Percentiles rank a stretch among this genome's conserved stretches.
phyloP scores from a whole-genome alignment of 78 protist genomes.

The Dictyostelium firmibasis region DNA sequence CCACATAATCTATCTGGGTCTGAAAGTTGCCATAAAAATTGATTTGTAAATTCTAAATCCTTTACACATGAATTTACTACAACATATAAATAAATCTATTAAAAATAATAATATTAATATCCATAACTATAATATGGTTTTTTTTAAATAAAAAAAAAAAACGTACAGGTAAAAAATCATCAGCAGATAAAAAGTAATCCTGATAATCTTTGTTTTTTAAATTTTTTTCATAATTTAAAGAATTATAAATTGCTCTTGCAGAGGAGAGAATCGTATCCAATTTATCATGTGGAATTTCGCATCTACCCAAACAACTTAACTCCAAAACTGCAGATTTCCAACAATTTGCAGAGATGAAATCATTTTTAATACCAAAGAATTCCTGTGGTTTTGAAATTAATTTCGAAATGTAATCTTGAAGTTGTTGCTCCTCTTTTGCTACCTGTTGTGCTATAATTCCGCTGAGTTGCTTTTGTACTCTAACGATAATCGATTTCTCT shows the following conservation, averaged over 20 bases:
- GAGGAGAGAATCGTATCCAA: constrained; percentile 49
- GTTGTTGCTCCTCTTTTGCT: constrained; percentile 27
- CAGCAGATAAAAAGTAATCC: constrained; percentile 63
- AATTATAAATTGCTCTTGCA: constrained; percentile 62
- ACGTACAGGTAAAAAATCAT: constrained; percentile 71
- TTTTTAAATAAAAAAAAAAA: background rate
- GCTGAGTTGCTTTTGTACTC: constrained; percentile 9
- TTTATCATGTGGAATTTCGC: constrained; percentile 69
- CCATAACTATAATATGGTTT: too few relatives aligned
- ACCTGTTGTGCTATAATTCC: constrained; percentile 18
- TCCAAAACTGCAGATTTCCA: constrained; percentile 69
- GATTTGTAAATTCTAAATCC: constrained; percentile 66
- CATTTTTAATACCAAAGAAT: constrained; percentile 70
- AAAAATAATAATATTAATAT: background rate
- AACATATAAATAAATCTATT: constrained; percentile 61
- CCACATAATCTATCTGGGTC: constrained; percentile 71
- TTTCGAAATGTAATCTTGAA: constrained; percentile 19
- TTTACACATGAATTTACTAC: constrained; percentile 56
- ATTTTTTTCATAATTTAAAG: constrained; percentile 48
- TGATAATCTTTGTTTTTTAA: constrained; percentile 3
- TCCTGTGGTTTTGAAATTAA: constrained; percentile 25
- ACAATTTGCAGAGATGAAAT: constrained; percentile 38
- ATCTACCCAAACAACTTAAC: constrained; percentile 17
- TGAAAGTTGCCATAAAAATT: constrained; percentile 66
- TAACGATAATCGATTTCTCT: constrained; percentile 41